Evolutionary conservation across 305 asterid genomes (phyloP), one percentile per base, ranked within the genome.

Genomic region (Fraxinus latifolia): DNA sequence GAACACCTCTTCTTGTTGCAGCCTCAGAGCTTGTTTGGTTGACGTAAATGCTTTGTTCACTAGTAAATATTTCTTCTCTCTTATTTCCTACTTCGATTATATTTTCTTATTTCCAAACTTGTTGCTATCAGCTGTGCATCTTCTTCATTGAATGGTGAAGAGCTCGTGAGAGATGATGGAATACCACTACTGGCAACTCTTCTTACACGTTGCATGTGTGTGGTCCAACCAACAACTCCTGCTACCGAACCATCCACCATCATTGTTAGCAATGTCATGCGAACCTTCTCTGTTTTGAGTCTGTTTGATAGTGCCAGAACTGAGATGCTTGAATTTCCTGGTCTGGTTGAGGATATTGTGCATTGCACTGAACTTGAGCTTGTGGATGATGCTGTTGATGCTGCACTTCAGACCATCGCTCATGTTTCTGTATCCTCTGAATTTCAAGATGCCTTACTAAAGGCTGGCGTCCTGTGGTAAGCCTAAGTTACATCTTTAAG

Each of bases 21-120:
- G 98, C 99, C 82, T 94, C 99, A 1, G 97, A 96, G 91, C 98
- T 96, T 80, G 94, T 94, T 86, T 96, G 98, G 98, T 94, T 94
- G 79, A 96, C 99, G 99, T 96, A 85, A 85, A 85, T 82, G 80
- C 83, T 77, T 39, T 80, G 50, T 75, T 79, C 77, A 39, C 65
- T 81, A 77, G 36, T 65, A 75, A 76, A 77, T 21, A n/a, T 37
- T 36, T 73, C 75, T 53, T 32, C 19, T 60, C 29, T 73, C 60
- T 83, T 6, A 75, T 53, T 67, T 77, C 67, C 76, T 71, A 34
- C 32, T 77, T 31, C 67, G 27, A 62, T 25, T 74, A 37, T 60
- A 74, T 32, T 34, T 50, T n/a, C 42, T 71, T 37, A 55, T 81
- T 83, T 62, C 71, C 79, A 23, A 34, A 76, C 81, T 67, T 74